Base-by-base conservation (phyloP, 768 basidiomycete species). In the Xerocomus spinulosus region DNA sequence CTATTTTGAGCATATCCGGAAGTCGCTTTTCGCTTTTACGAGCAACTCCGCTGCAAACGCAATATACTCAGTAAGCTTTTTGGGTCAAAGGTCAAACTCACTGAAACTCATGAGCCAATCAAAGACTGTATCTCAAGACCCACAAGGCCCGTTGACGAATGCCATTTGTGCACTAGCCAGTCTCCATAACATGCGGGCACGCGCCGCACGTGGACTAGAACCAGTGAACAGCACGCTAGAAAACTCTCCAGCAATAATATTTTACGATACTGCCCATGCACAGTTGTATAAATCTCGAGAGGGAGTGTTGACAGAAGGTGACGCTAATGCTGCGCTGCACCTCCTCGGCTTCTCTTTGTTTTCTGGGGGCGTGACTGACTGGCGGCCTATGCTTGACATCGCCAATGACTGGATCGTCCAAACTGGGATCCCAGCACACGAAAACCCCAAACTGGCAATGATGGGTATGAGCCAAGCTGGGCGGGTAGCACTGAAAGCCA, bases 281-380 rank as follows among this genome's bases (percentile, higher is more conserved):
- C 81, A 82, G 59, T 70, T 89, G 39, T 71, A 78, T 46, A 81
- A 78, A 59, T 75, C 77, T 45, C 66, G 75, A 49, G 73, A 73
- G 29, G 79, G 78, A 10, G 62, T 70, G 23, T 79, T 83, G 68
- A 72, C 71, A 34, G 86, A 86, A 49, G 73, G 73, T 40, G 87
- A 91, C 56, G 90, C 86, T 9, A 74, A 85, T 53, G 88, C 90
- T 4, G 87, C 90, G 5, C 61, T 89, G 35, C 87, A 88, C 63
- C 77, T 92, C 52, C 74, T 89, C 50, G 80, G 76, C 57, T 88
- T 82, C 64, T 85, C 83, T 36, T 73, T 86, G 50, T 69, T 90
- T 61, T 82, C 80, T 2, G 84, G 85, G 44, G 81, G 86, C 29
- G 68, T 71, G 43, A 77, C 74, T 15, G 79, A 83, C 56, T 92